A percentile compares a stretch with the other conserved stretches of the same genome.
These are phyloP conservation scores for Tetrastigma voinierianum DNA, from an alignment of 164 flowering plant genomes.

Conservation along the genomic window DNA sequence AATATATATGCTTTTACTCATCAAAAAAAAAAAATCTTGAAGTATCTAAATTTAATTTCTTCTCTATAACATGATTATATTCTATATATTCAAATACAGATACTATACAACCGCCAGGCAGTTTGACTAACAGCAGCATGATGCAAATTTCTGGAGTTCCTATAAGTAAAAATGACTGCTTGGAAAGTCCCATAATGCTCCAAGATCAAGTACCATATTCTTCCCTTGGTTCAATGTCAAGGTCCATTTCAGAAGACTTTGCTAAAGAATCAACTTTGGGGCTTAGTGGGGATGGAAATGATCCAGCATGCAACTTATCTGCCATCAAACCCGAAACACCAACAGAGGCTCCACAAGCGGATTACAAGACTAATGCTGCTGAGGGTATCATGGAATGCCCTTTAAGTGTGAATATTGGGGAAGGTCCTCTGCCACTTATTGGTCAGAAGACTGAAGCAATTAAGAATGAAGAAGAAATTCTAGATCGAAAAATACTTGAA, in stretches of 20 bases:
- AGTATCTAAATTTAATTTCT: too few species aligned
- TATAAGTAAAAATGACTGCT: neutral
- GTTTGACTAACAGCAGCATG: constrained; percentile 6
- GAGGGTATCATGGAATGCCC: constrained; percentile 6
- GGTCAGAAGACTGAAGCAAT: constrained; percentile 12
- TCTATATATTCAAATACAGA: constrained; percentile 16
- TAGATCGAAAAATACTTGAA: neutral
- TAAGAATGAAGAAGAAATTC: constrained; percentile 4
- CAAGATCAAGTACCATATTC: constrained; percentile 9
- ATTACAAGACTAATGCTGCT: neutral
- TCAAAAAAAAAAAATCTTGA: too few species aligned
- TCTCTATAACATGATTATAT: too few species aligned
- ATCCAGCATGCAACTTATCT: neutral
- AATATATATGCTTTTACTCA: too few species aligned
- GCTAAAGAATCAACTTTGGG: constrained; percentile 11
- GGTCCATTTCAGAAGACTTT: constrained; percentile 7
- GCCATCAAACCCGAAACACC: constrained; percentile 7
- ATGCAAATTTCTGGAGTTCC: constrained; percentile 17
- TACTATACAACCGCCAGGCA: constrained; percentile 2
- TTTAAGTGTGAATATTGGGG: neutral
- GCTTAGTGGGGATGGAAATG: neutral
- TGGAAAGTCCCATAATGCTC: too few species aligned
- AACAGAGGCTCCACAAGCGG: constrained; percentile 10
- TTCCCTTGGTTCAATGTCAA: neutral
- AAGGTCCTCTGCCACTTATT: constrained; percentile 2